Conservation (phyloP, 192 early-diverging fungal species). For the Rhizophagus prolifer region DNA sequence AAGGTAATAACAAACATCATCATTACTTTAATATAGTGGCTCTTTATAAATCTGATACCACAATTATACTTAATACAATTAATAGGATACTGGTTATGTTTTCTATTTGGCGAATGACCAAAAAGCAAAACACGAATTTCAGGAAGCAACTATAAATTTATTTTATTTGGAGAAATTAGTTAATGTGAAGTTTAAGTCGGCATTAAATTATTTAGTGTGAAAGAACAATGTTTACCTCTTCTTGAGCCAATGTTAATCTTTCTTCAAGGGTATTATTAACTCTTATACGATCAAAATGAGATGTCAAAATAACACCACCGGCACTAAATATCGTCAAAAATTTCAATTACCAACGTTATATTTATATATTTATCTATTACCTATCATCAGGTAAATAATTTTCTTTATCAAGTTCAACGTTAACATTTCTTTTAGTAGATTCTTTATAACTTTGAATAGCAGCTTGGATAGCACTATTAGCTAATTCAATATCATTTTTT, state of each 20-base stretch:
- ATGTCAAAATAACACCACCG: constrained; percentile 86
- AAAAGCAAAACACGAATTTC: constrained; percentile 88
- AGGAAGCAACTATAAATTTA: constrained; percentile 78
- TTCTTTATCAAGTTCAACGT: constrained; percentile 54
- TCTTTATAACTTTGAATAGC: constrained; percentile 57
- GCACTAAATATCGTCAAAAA: constrained; percentile 50
- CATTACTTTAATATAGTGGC: too few relatives aligned
- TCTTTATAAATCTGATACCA: too few relatives aligned
- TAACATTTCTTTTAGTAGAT: constrained; percentile 47
- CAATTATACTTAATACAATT: too few relatives aligned
- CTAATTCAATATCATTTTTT: constrained; percentile 62
- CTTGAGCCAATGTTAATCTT: constrained; percentile 80
- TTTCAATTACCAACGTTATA: neutral
- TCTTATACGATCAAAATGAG: constrained; percentile 74
- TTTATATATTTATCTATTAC: constrained; percentile 40
- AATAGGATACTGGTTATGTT: constrained; percentile 86
- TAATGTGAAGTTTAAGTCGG: neutral
- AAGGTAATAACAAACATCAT: too few relatives aligned
- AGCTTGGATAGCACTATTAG: constrained; percentile 57
- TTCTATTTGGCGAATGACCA: constrained; percentile 87
- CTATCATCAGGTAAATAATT: constrained; percentile 68
- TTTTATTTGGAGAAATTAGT: constrained; percentile 1
- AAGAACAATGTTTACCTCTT: constrained; percentile 55
- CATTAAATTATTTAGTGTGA: neutral
- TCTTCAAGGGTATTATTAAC: constrained; percentile 90